Conservation (phyloP, 2,329 filamentous ascomycete genomes). For the Lasiodiplodia gonubiensis region DNA sequence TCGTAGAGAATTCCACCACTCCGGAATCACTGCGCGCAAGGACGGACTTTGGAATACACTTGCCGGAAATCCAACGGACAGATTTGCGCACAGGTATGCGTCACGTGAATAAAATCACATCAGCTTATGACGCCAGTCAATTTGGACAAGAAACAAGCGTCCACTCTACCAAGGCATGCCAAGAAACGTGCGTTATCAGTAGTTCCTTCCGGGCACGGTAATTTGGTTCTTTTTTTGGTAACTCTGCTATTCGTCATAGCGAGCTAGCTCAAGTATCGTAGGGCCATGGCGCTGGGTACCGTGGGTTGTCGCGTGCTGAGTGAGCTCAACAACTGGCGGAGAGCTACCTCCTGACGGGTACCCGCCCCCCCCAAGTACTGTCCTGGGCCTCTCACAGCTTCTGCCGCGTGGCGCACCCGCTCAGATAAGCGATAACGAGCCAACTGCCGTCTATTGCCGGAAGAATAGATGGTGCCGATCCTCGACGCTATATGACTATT, state of each 20-base stretch:
- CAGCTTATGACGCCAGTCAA: background rate
- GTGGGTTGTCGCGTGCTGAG: background rate
- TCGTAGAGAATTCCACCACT: background rate
- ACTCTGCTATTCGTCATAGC: background rate
- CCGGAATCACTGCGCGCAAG: background rate
- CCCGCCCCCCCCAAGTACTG: too few relatives aligned
- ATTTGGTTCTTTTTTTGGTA: background rate
- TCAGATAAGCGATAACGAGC: background rate
- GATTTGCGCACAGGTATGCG: background rate
- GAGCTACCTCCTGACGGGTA: background rate
- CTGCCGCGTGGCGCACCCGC: background rate
- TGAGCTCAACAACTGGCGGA: background rate
- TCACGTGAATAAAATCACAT: too few relatives aligned
- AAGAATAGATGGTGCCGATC: background rate
- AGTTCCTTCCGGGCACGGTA: too few relatives aligned
- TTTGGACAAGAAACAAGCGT: background rate
- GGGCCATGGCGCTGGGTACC: background rate
- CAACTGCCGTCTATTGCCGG: background rate
- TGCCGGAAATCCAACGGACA: background rate
- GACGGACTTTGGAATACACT: background rate
- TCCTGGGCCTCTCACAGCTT: background rate
- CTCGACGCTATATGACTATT: background rate
- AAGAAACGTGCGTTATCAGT: too few relatives aligned
- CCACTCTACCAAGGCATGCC: too few relatives aligned
- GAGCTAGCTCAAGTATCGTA: background rate